These are phyloP conservation scores for Leucocoprinus birnbaumii DNA, from an alignment of 768 basidiomycete species.

Conservation along the genomic window DNA sequence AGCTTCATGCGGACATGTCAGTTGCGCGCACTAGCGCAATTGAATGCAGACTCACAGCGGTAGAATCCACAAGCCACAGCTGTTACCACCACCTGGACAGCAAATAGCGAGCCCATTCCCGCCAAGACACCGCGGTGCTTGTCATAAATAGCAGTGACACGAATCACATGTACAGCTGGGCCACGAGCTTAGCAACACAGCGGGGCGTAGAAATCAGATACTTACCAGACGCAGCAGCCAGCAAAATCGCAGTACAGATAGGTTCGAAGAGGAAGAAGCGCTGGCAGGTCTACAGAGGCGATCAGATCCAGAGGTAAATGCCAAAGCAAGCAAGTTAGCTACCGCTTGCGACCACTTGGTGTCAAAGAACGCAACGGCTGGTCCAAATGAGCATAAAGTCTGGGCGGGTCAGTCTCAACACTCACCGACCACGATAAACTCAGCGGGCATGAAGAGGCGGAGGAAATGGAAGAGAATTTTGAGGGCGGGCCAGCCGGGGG, in stretches of 20 bases:
- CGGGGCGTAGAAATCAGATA: background rate
- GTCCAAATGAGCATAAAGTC: background rate
- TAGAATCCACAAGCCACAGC: constrained; percentile 77
- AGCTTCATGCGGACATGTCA: constrained; percentile 31
- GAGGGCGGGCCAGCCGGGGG: constrained; percentile 70
- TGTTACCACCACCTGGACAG: constrained; percentile 69
- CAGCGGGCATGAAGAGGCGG: constrained; percentile 72
- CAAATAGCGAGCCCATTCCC: constrained; percentile 57
- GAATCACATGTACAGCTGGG: constrained; percentile 68
- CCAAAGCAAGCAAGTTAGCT: constrained; percentile 16
- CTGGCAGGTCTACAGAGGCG: constrained; percentile 36
- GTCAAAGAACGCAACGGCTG: constrained; percentile 84
- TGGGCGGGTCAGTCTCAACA: background rate
- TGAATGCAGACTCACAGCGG: constrained; percentile 44
- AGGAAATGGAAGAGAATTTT: constrained; percentile 77
- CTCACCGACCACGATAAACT: constrained; percentile 74
- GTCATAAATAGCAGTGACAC: constrained; percentile 78
- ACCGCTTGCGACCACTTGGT: constrained; percentile 61
- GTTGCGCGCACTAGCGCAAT: constrained; percentile 1
- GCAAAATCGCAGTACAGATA: constrained; percentile 77
- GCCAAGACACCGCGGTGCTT: constrained; percentile 52
- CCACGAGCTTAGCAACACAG: background rate
- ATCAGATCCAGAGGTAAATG: constrained; percentile 28
- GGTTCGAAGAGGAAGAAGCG: constrained; percentile 84
- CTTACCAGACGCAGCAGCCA: constrained; percentile 66